phyloP scores from a whole-genome alignment of 73 alveolate species.

The Paramecium caudatum region DNA sequence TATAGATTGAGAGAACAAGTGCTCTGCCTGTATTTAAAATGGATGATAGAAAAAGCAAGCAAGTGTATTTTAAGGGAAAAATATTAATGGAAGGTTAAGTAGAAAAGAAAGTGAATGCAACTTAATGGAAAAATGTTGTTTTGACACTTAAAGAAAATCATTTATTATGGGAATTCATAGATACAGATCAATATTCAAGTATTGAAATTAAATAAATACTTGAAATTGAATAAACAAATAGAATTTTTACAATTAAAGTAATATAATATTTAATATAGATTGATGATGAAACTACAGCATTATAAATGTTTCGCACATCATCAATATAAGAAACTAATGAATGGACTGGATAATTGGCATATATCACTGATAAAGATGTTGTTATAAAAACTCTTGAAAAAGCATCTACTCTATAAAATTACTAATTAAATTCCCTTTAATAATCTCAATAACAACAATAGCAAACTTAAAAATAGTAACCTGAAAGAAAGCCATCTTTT shows the following conservation, averaged over 20 bases:
- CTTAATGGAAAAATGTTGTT: slow-evolving; percentile 18
- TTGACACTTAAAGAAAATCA: neutral
- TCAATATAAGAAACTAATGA: neutral
- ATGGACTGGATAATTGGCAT: neutral
- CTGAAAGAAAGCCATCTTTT: neutral
- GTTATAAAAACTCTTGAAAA: neutral
- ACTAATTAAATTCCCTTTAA: neutral
- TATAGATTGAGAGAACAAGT: neutral
- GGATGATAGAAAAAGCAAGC: slow-evolving; percentile 3
- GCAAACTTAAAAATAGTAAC: neutral
- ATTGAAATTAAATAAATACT: neutral
- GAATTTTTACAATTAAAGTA: slow-evolving; percentile 21
- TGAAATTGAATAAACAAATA: slow-evolving; percentile 10
- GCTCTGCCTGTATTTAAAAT: neutral
- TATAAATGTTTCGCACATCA: neutral
- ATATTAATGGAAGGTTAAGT: neutral
- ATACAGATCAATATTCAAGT: slow-evolving; percentile 18
- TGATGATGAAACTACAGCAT: neutral
- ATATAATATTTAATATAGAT: neutral
- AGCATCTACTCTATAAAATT: neutral
- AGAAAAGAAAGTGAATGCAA: slow-evolving; percentile 18
- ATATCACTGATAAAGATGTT: neutral
- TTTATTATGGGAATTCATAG: slow-evolving; percentile 39
- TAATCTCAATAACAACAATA: neutral
- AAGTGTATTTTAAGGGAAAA: neutral